A percentile compares a stretch with the other conserved stretches of the same genome.
These are phyloP conservation scores for Fagopyrum homotropicum DNA, from an alignment of 148 eudicot genomes.

Conservation along the genomic window DNA sequence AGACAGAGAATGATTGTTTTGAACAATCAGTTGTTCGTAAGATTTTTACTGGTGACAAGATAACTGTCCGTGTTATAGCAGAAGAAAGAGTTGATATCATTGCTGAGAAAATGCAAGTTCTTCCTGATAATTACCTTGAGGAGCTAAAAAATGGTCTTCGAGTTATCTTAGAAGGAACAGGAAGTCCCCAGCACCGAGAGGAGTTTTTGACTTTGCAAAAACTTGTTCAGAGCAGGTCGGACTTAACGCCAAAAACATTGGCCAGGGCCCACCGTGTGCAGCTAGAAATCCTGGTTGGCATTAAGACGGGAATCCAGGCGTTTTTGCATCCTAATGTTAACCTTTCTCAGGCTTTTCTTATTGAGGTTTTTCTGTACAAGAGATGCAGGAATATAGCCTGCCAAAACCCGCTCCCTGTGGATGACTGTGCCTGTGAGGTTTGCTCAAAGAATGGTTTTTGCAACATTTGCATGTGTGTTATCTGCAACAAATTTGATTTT, in stretches of 20 bases:
- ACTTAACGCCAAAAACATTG: slow-evolving; percentile 37
- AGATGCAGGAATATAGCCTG: slow-evolving; percentile 60
- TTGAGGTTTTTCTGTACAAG: slow-evolving; percentile 52
- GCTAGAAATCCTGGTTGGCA: slow-evolving; percentile 50
- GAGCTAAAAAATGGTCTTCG: slow-evolving; percentile 41
- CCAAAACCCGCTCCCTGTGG: slow-evolving; percentile 47
- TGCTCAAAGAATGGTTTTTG: slow-evolving; percentile 55
- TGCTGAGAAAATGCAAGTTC: slow-evolving; percentile 41
- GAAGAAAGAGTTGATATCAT: slow-evolving; percentile 50
- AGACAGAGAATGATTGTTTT: slow-evolving; percentile 66
- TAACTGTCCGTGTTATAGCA: slow-evolving; percentile 48
- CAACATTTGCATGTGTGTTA: slow-evolving; percentile 60
- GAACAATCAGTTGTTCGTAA: slow-evolving; percentile 77
- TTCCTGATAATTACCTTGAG: slow-evolving; percentile 40
- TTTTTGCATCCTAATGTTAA: slow-evolving; percentile 50
- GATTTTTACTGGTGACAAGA: slow-evolving; percentile 63
- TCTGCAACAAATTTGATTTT: slow-evolving; percentile 56
- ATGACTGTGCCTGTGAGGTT: slow-evolving; percentile 46
- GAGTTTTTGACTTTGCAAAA: slow-evolving; percentile 43
- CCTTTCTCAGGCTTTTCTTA: slow-evolving; percentile 46
- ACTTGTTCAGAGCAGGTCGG: slow-evolving; percentile 47
- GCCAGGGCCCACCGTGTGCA: slow-evolving; percentile 45
- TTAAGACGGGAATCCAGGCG: slow-evolving; percentile 56
- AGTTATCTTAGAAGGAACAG: slow-evolving; percentile 46
- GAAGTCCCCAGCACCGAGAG: slow-evolving; percentile 45